These are phyloP conservation scores for Cucurbita argyrosperma DNA, from an alignment of 306 rosid genomes.

Conservation along the genomic window DNA sequence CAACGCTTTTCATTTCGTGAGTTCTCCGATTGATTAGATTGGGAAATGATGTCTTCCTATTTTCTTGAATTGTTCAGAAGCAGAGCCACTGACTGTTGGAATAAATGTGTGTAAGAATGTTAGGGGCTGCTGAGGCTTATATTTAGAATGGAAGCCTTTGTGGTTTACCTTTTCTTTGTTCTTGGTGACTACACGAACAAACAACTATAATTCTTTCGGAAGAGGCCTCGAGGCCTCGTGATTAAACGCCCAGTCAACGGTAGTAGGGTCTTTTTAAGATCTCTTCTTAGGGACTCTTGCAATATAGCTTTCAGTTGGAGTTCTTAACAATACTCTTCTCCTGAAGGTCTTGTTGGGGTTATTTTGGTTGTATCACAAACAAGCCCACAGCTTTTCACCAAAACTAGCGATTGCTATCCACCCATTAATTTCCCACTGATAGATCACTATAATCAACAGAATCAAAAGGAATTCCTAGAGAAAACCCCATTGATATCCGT, in stretches of 20 bases:
- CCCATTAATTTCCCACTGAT: conserved; percentile 49
- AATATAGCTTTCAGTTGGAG: conserved; percentile 3
- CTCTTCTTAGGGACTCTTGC: neutral
- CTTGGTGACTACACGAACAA: neutral
- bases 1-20: neutral
- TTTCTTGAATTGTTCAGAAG: neutral
- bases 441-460: conserved; percentile 39
- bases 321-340: conserved; percentile 9
- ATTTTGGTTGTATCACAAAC: conserved; percentile 42
- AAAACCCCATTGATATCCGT: neutral
- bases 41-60: neutral
- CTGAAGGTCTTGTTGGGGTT: conserved; percentile 42
- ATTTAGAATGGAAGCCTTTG: neutral
- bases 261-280: neutral
- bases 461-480: conserved; percentile 33
- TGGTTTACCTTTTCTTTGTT: neutral
- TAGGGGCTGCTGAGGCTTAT: neutral
- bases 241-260: no score
- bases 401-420: conserved; percentile 26
- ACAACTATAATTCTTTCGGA: neutral
- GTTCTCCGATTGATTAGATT: neutral
- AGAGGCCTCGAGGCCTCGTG: neutral
- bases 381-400: conserved; percentile 33
- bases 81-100: neutral
- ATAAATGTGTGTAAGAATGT: neutral